phyloP scores from a whole-genome alignment of 441 rosid species.

The Populus hybrid region DNA sequence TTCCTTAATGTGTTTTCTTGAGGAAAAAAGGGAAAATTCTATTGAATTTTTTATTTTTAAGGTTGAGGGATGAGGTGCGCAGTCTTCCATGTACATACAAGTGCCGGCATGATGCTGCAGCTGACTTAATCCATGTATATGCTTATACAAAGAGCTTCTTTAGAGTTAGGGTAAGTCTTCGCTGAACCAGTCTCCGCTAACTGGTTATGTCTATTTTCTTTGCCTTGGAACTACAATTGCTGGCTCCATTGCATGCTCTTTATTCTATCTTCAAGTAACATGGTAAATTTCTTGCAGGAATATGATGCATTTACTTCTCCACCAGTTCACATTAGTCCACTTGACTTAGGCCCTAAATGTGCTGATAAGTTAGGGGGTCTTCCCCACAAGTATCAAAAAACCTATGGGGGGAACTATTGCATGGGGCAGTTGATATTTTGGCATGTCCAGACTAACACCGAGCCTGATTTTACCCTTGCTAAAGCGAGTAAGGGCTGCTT shows the following conservation, averaged over 20 bases:
- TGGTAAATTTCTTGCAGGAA: constrained; percentile 40
- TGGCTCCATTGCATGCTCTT: not conserved
- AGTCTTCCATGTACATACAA: constrained; percentile 87
- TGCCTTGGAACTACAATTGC: not conserved
- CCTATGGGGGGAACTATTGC: constrained; percentile 93
- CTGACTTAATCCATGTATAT: constrained; percentile 92
- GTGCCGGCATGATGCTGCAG: constrained; percentile 98
- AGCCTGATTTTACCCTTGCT: constrained; percentile 78
- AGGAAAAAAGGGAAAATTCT: not conserved
- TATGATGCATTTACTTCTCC: constrained; percentile 79
- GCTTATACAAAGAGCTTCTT: constrained; percentile 87
- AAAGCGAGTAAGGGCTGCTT: constrained; percentile 86
- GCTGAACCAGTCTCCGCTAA: not conserved
- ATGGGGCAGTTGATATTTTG: constrained; percentile 95
- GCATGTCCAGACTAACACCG: constrained; percentile 81
- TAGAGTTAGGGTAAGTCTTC: constrained; percentile 64
- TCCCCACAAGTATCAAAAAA: constrained; percentile 72
- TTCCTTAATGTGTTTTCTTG: not conserved
- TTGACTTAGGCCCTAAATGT: constrained; percentile 87
- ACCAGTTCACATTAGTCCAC: constrained; percentile 89
- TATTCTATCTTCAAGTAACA: constrained; percentile 8
- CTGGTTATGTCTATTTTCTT: not conserved
- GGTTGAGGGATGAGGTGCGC: constrained; percentile 96
- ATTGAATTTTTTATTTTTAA: constrained; percentile 27
- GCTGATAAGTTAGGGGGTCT: constrained; percentile 72